A percentile compares a stretch with the other conserved stretches of the same genome.
Conservation (phyloP, 2,329 filamentous ascomycete genomes). For the Hypoxylon sp. region DNA sequence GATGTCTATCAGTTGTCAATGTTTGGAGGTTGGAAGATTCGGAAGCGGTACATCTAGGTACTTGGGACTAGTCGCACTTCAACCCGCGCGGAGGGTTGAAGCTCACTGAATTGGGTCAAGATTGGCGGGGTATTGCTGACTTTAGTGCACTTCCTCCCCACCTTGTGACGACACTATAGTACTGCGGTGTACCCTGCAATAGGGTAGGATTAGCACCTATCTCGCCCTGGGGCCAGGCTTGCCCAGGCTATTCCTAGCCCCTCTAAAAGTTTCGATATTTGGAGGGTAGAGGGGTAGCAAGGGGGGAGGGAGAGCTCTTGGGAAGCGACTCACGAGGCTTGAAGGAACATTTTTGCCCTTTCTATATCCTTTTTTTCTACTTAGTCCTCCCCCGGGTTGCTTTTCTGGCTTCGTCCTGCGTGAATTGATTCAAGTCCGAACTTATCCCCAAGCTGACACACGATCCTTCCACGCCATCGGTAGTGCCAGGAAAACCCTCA, state of each 20-base stretch:
- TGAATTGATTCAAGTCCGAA: constrained; percentile 33
- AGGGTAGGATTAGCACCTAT: constrained; percentile 41
- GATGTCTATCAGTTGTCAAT: constrained; percentile 33
- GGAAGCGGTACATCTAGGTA: constrained; percentile 30
- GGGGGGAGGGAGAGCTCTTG: constrained; percentile 11
- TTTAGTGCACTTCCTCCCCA: constrained; percentile 30
- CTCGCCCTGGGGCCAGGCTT: constrained; percentile 35
- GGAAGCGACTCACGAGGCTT: constrained; percentile 30
- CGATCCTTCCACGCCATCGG: constrained; percentile 26
- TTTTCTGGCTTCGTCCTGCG: constrained; percentile 26
- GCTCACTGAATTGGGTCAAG: constrained; percentile 30
- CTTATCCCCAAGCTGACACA: constrained; percentile 25
- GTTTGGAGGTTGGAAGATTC: constrained; percentile 30
- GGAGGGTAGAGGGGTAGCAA: constrained; percentile 14
- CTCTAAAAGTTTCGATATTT: constrained; percentile 28
- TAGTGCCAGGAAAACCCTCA: constrained; percentile 24
- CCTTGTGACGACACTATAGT: constrained; percentile 43
- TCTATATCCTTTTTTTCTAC: constrained; percentile 19
- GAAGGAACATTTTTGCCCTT: constrained; percentile 17
- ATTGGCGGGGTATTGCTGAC: constrained; percentile 40
- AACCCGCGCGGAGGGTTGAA: constrained; percentile 34
- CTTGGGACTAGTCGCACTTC: constrained; percentile 12
- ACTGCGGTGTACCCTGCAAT: constrained; percentile 42
- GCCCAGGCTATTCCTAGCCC: constrained; percentile 25
- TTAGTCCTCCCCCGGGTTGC: constrained; percentile 16